Conservation (phyloP, 495 filamentous ascomycete genomes). For the Aspergillus taichungensis region DNA sequence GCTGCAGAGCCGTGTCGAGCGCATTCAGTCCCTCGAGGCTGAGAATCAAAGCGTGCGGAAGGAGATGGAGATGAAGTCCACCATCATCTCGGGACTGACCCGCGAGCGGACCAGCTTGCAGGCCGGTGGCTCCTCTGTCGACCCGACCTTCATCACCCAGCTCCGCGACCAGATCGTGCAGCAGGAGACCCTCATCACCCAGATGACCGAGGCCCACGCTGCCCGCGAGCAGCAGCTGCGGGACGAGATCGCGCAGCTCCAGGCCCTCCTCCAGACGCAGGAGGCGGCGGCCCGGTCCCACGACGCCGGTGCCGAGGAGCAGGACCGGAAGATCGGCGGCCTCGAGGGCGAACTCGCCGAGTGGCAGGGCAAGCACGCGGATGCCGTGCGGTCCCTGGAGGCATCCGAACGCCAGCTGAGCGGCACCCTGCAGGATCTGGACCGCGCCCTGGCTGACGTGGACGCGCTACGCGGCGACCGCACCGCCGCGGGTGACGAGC, state of each 20-base stretch:
- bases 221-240: slow-evolving; percentile 65
- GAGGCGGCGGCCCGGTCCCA: slow-evolving; percentile 33
- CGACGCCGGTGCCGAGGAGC: slow-evolving; percentile 38
- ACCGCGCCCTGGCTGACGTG: slow-evolving; percentile 40
- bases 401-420: slow-evolving; percentile 64
- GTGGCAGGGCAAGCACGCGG: slow-evolving; percentile 69
- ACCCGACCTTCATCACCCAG: slow-evolving; percentile 83
- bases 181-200: slow-evolving; percentile 69
- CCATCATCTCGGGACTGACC: slow-evolving; percentile 88
- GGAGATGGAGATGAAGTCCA: slow-evolving; percentile 93
- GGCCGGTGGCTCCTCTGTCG: slow-evolving; percentile 66
- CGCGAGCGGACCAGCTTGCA: slow-evolving; percentile 85
- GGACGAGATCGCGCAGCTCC: slow-evolving; percentile 59
- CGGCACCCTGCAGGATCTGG: slow-evolving; percentile 61
- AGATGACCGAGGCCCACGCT: slow-evolving; percentile 63
- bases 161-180: slow-evolving; percentile 82
- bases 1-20: slow-evolving; percentile 75
- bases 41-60: slow-evolving; percentile 78
- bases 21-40: slow-evolving; percentile 78
- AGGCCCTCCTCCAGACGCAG: slow-evolving; percentile 44
- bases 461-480: slow-evolving; percentile 41
- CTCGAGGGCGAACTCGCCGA: slow-evolving; percentile 67
- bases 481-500: slow-evolving; percentile 19
- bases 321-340: slow-evolving; percentile 55
- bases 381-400: slow-evolving; percentile 62